Evolutionary conservation across 192 early-diverging fungal species (phyloP).

Genomic region (Funneliformis mosseae): DNA sequence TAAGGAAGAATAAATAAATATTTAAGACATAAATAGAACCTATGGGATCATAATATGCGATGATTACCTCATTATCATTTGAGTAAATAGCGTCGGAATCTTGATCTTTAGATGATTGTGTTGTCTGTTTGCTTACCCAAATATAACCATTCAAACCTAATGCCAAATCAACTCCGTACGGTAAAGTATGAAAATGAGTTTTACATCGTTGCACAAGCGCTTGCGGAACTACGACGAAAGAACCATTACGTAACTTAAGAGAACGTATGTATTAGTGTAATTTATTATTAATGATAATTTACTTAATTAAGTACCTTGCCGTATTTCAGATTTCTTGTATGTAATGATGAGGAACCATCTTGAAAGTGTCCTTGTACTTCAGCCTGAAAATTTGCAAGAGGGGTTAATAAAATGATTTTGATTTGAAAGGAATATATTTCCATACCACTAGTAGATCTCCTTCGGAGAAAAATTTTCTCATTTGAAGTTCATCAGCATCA

Average conservation of each 20-base stretch:
- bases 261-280: slow-evolving; percentile 69
- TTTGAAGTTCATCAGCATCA: slow-evolving; percentile 95
- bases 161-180: slow-evolving; percentile 91
- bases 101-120: slow-evolving; percentile 62
- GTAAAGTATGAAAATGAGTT: slow-evolving; percentile 91
- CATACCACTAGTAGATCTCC: slow-evolving; percentile 89
- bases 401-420: background rate
- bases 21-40: background rate
- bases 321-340: slow-evolving; percentile 89
- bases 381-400: slow-evolving; percentile 45
- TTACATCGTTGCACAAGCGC: slow-evolving; percentile 88
- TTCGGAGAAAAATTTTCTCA: slow-evolving; percentile 93
- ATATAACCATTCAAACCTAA: slow-evolving; percentile 97
- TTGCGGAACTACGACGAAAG: slow-evolving; percentile 85
- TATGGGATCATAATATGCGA: background rate
- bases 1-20: background rate
- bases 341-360: slow-evolving; percentile 86
- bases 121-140: slow-evolving; percentile 82
- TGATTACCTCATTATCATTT: slow-evolving; percentile 80
- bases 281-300: background rate
- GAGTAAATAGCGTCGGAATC: slow-evolving; percentile 85
- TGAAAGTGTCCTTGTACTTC: slow-evolving; percentile 84
- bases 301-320: slow-evolving; percentile 65
- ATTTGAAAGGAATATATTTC: background rate
- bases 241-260: slow-evolving; percentile 71